These are phyloP conservation scores for Sorghum bicolor DNA, from an alignment of 176 grass and related monocot genomes.

Conservation along the genomic window DNA sequence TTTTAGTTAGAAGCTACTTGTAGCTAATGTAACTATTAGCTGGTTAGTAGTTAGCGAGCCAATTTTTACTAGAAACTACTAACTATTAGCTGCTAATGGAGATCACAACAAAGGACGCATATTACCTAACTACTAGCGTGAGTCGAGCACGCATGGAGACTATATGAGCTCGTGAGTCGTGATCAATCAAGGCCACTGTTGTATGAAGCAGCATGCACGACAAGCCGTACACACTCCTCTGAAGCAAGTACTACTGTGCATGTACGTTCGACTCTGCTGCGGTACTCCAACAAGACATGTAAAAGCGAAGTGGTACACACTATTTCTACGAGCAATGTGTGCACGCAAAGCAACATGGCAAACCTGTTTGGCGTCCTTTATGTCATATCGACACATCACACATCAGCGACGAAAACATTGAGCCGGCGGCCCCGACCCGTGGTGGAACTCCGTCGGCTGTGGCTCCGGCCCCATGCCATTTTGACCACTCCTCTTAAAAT, in stretches of 20 bases:
- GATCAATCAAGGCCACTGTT: not conserved
- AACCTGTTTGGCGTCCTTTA: slow-evolving; percentile 10
- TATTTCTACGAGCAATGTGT: slow-evolving; percentile 4
- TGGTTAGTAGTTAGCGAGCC: not conserved
- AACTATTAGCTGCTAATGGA: not conserved
- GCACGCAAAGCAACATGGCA: slow-evolving; percentile 29
- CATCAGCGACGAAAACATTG: not conserved
- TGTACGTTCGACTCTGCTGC: not conserved
- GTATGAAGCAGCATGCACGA: not conserved
- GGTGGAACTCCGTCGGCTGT: too few relatives aligned
- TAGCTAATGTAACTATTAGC: not conserved
- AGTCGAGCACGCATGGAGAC: not conserved
- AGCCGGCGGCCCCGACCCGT: too few relatives aligned
- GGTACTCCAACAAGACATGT: not conserved
- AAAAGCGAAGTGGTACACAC: not conserved
- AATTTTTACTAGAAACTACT: not conserved
- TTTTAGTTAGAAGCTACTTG: not conserved
- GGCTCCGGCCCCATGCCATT: not conserved
- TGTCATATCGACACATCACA: not conserved
- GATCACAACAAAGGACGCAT: not conserved
- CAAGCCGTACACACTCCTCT: not conserved
- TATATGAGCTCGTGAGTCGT: not conserved
- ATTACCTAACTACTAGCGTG: not conserved
- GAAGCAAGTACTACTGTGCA: slow-evolving; percentile 1
- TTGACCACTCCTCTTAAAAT: not conserved